These are phyloP conservation scores for Cochlearia excelsa DNA, from an alignment of 345 rosid species.

Conservation along the genomic window DNA sequence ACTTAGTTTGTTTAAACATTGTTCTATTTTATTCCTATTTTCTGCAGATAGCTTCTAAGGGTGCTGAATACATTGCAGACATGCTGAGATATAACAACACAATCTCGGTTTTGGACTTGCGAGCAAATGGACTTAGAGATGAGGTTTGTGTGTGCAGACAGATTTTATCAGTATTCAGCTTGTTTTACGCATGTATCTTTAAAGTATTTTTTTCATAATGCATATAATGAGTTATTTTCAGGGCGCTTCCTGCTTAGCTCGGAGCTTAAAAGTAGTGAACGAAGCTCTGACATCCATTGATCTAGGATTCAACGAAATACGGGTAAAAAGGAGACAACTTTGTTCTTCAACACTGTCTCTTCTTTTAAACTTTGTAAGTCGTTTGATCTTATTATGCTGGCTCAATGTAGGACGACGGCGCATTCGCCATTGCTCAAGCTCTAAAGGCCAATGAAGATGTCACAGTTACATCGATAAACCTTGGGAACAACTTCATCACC, in stretches of 20 bases:
- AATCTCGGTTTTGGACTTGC: conserved; percentile 73
- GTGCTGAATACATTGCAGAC: conserved; percentile 80
- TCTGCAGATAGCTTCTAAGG: conserved; percentile 83
- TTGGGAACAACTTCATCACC: conserved; percentile 81
- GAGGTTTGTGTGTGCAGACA: conserved; percentile 53
- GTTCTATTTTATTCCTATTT: neutral
- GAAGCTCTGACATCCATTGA: conserved; percentile 84
- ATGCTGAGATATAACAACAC: conserved; percentile 85
- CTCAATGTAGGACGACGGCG: conserved; percentile 77
- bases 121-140: conserved; percentile 92
- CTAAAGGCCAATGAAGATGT: conserved; percentile 91
- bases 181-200: neutral
- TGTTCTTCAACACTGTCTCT: neutral
- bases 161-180: conserved; percentile 13
- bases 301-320: conserved; percentile 86
- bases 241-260: conserved; percentile 85
- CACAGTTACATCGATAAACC: conserved; percentile 70
- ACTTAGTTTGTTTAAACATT: conserved; percentile 16
- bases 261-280: conserved; percentile 94
- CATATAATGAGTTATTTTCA: conserved; percentile 34
- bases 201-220: neutral
- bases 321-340: conserved; percentile 43
- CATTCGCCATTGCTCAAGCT: conserved; percentile 92
- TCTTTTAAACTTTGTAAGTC: conserved; percentile 2
- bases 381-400: neutral